Conservation (phyloP, 1,284 basidiomycete species). For the Irpex sp. region DNA sequence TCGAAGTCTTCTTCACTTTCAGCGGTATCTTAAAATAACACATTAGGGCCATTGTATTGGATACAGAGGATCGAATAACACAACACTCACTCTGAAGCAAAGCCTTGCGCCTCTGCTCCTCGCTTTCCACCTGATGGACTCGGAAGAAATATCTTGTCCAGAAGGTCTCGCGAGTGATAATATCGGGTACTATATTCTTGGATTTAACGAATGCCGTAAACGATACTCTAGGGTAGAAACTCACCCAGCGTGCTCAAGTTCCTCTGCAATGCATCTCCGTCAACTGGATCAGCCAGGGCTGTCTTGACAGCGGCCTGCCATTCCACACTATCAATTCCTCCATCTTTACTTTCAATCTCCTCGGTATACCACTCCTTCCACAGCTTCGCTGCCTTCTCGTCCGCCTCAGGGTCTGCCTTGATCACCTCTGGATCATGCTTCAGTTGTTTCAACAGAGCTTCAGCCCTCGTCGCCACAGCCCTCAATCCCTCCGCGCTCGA, state of each 20-base stretch:
- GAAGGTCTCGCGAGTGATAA: constrained; percentile 66
- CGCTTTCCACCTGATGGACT: constrained; percentile 76
- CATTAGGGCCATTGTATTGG: constrained; percentile 2
- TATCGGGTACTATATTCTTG: constrained; percentile 56
- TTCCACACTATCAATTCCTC: constrained; percentile 48
- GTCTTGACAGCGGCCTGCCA: constrained; percentile 51
- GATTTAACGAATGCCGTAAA: neutral
- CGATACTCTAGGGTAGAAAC: constrained; percentile 17
- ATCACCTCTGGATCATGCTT: constrained; percentile 74
- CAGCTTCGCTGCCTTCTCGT: constrained; percentile 47
- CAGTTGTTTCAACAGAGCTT: constrained; percentile 70
- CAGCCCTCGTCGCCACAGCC: constrained; percentile 69
- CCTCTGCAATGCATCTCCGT: constrained; percentile 53
- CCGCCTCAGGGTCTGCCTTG: constrained; percentile 68
- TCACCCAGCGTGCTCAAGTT: constrained; percentile 60
- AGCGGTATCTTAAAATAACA: constrained; percentile 35
- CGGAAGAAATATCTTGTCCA: constrained; percentile 94
- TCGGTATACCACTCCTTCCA: constrained; percentile 59
- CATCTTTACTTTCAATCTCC: constrained; percentile 46
- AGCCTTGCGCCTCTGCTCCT: constrained; percentile 78
- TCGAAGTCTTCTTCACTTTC: constrained; percentile 73
- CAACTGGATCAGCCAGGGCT: constrained; percentile 43
- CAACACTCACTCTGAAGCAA: constrained; percentile 63
- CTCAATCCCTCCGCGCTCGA: constrained; percentile 38
- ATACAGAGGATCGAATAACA: neutral